Evolutionary conservation across 1,139 yeast genomes (phyloP).

Genomic region (Kodamaea sp.): DNA sequence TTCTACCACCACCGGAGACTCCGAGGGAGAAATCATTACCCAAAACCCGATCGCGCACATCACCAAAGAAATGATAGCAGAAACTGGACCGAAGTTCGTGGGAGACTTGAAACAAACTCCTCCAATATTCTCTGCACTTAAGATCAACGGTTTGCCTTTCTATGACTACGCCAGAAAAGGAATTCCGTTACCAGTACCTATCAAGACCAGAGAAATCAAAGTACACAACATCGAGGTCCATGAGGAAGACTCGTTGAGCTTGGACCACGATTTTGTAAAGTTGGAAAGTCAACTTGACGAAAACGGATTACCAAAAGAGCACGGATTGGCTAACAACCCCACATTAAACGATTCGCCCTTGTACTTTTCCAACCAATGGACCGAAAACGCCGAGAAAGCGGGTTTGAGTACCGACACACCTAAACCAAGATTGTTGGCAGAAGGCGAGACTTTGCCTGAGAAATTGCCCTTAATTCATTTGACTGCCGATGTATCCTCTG

Average conservation of each 20-base stretch:
- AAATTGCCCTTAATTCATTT: conserved; percentile 68
- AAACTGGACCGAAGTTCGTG: conserved; percentile 59
- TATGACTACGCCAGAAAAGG: conserved; percentile 95
- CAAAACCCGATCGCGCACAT: conserved; percentile 60
- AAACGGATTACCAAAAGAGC: conserved; percentile 50
- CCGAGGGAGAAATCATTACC: conserved; percentile 78
- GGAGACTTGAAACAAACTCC: conserved; percentile 90
- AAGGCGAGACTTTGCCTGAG: conserved; percentile 29
- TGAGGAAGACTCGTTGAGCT: conserved; percentile 52
- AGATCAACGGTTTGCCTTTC: conserved; percentile 90
- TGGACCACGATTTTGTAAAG: conserved; percentile 56
- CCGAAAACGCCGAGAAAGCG: conserved; percentile 40
- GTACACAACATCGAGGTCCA: conserved; percentile 57
- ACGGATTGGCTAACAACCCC: conserved; percentile 52
- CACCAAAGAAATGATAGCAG: conserved; percentile 51
- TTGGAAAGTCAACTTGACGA: conserved; percentile 55
- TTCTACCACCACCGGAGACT: conserved; percentile 91
- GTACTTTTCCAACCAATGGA: conserved; percentile 56
- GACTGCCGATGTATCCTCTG: conserved; percentile 82
- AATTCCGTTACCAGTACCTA: conserved; percentile 76
- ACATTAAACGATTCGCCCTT: conserved; percentile 64
- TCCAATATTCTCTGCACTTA: conserved; percentile 91
- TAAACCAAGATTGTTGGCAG: conserved; percentile 26
- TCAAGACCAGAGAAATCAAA: conserved; percentile 72
- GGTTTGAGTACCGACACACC: conserved; percentile 19